Conservation (phyloP, 148 eudicot genomes). For the Fagopyrum esculentum region DNA sequence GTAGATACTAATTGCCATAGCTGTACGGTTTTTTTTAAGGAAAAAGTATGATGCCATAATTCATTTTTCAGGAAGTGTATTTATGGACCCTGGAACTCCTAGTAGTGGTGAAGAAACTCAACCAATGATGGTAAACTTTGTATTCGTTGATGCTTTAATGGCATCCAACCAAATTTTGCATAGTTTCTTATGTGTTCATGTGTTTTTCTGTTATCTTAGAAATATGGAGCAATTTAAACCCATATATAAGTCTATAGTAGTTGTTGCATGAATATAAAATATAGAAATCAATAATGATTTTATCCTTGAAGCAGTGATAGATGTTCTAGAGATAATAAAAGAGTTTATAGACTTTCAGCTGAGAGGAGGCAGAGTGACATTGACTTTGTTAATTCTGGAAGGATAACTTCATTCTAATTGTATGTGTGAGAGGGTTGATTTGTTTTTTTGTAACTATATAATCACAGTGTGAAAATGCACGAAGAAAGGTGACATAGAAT, state of each 20-base stretch:
- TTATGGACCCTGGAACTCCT: constrained; percentile 34
- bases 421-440: not conserved
- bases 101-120: constrained; percentile 29
- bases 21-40: not conserved
- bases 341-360: not conserved
- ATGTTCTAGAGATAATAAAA: not conserved
- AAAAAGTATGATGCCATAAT: not conserved
- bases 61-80: constrained; percentile 5
- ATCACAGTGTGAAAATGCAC: not conserved
- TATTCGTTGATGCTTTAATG: not conserved
- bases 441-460: not conserved
- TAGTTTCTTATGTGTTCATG: not conserved
- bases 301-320: not conserved
- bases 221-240: not conserved
- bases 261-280: not conserved
- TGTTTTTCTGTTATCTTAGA: not conserved
- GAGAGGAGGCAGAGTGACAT: not conserved
- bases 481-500: not conserved
- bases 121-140: constrained; percentile 31
- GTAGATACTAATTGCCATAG: not conserved
- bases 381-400: not conserved
- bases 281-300: too few relatives aligned
- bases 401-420: not conserved
- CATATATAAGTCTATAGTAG: not conserved
- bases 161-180: not conserved